These are phyloP conservation scores for Westerdykella ornata DNA, from an alignment of 2,329 filamentous ascomycete genomes.

Conservation along the genomic window DNA sequence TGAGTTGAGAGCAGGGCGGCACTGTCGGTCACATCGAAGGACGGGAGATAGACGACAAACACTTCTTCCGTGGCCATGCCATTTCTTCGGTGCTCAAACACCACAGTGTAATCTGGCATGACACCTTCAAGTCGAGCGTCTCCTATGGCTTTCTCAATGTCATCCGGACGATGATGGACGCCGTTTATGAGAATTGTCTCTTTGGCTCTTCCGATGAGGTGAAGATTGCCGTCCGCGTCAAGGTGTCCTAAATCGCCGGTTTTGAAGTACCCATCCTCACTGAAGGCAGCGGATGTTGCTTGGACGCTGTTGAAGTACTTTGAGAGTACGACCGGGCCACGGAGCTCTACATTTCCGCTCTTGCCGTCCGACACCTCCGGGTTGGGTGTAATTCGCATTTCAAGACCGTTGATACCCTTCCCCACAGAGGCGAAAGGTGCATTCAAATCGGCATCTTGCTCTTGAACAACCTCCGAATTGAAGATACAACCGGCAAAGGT, in stretches of 20 bases:
- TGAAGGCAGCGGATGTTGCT: slow-evolving; percentile 18
- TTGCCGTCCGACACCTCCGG: slow-evolving; percentile 4
- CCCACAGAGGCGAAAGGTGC: slow-evolving; percentile 37
- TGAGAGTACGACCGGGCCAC: slow-evolving; percentile 37
- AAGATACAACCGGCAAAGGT: slow-evolving; percentile 48
- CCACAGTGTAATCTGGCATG: slow-evolving; percentile 4
- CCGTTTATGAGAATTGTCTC: slow-evolving; percentile 25
- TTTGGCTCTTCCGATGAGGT: slow-evolving; percentile 19
- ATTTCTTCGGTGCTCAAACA: neutral
- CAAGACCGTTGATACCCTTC: slow-evolving; percentile 33
- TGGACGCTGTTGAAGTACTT: slow-evolving; percentile 29
- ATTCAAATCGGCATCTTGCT: slow-evolving; percentile 3
- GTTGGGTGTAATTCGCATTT: slow-evolving; percentile 34
- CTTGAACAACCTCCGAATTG: slow-evolving; percentile 36
- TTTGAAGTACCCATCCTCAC: slow-evolving; percentile 17
- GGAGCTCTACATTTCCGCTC: slow-evolving; percentile 19
- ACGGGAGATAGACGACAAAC: too few species aligned
- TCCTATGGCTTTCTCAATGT: slow-evolving; percentile 19
- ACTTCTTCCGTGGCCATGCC: too few species aligned
- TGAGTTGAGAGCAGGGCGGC: too few species aligned
- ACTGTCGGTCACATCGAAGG: too few species aligned
- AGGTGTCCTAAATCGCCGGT: slow-evolving; percentile 20
- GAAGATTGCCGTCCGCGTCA: slow-evolving; percentile 17
- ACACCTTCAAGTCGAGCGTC: slow-evolving; percentile 8
- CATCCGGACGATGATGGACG: slow-evolving; percentile 15